A percentile compares a stretch with the other conserved stretches of the same genome.
phyloP scores from a whole-genome alignment of 2,329 filamentous ascomycete genomes.

The Elsinoe perseae region DNA sequence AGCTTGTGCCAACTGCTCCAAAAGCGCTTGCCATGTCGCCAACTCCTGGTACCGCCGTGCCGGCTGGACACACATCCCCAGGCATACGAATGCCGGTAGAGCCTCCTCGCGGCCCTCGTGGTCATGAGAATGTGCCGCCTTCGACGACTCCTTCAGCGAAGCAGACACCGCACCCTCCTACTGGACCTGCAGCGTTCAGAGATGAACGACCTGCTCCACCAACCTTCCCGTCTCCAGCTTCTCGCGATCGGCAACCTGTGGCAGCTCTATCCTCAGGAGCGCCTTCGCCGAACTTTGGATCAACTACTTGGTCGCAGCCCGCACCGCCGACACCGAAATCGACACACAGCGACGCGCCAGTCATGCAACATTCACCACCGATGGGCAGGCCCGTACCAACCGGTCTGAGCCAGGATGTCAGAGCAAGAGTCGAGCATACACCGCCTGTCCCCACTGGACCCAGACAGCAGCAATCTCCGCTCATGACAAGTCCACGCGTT shows the following conservation, averaged over 20 bases:
- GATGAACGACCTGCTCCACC: not conserved
- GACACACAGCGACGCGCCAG: not conserved
- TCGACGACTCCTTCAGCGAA: not conserved
- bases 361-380: not conserved
- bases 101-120: constrained; percentile 29
- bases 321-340: constrained; percentile 14
- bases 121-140: constrained; percentile 23
- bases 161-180: not conserved
- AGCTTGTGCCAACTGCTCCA: constrained; percentile 29
- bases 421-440: constrained; percentile 5
- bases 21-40: constrained; percentile 24
- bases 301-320: not conserved
- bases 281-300: constrained; percentile 7
- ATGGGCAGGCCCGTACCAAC: not conserved
- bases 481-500: constrained; percentile 26
- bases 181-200: constrained; percentile 7
- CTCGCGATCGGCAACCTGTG: not conserved
- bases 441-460: constrained; percentile 19
- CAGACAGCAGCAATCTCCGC: constrained; percentile 30
- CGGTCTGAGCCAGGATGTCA: not conserved
- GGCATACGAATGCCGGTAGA: constrained; percentile 21
- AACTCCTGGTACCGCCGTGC: constrained; percentile 30
- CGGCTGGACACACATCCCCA: constrained; percentile 14
- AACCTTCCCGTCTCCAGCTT: not conserved
- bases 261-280: not conserved